A percentile compares a stretch with the other conserved stretches of the same genome.
Conservation (phyloP, 1,284 basidiomycete genomes). For the Fomitopsis pinicola region DNA sequence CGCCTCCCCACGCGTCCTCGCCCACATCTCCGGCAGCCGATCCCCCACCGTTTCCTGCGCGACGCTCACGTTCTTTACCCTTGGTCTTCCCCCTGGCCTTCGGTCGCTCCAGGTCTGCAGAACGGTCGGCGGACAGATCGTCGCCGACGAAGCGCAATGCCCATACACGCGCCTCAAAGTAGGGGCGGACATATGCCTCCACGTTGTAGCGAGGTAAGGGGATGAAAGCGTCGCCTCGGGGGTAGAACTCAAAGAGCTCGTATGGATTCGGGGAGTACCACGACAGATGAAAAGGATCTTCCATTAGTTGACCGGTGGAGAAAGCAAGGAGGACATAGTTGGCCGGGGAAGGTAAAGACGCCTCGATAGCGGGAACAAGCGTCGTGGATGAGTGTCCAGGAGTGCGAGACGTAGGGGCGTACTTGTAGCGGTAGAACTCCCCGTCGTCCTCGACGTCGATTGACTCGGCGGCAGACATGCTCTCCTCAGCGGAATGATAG, state of each 20-base stretch:
- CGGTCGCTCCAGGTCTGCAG: constrained; percentile 7
- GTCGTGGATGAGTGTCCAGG: neutral
- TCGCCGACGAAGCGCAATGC: constrained; percentile 44
- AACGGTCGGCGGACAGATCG: neutral
- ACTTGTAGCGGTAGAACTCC: constrained; percentile 13
- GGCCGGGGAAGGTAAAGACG: neutral
- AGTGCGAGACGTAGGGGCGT: neutral
- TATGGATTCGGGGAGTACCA: constrained; percentile 55
- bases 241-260: constrained; percentile 65
- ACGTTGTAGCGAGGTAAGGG: constrained; percentile 38
- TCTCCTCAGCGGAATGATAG: constrained; percentile 2
- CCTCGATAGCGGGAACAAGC: neutral
- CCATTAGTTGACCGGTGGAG: constrained; percentile 61
- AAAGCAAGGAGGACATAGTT: constrained; percentile 51
- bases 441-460: constrained; percentile 6
- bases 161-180: constrained; percentile 61
- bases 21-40: constrained; percentile 2
- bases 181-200: constrained; percentile 56
- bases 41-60: constrained; percentile 1
- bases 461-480: constrained; percentile 10
- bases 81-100: constrained; percentile 12
- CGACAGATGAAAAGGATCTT: constrained; percentile 53
- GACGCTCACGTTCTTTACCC: constrained; percentile 2
- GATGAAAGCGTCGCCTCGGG: constrained; percentile 30
- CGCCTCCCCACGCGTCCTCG: constrained; percentile 10